These are phyloP conservation scores for Limonomyces culmigenus DNA, from an alignment of 1,284 basidiomycete species.

Conservation along the genomic window DNA sequence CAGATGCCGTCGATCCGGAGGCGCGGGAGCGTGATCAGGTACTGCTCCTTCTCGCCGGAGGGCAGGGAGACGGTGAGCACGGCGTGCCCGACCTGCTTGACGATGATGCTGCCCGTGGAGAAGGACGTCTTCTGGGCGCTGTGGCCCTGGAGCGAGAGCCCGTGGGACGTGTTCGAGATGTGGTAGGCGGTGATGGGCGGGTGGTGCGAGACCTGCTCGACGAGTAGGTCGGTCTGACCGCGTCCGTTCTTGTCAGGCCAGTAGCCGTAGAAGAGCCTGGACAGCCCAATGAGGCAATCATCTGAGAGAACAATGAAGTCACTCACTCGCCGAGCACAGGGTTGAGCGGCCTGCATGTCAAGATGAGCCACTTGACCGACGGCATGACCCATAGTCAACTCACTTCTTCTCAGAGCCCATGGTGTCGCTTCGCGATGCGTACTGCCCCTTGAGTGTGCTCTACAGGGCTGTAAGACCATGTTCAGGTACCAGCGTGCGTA, in stretches of 20 bases:
- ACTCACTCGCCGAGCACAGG: constrained; percentile 87
- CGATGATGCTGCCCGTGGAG: constrained; percentile 59
- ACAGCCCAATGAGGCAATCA: constrained; percentile 2
- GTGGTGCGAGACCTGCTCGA: constrained; percentile 97
- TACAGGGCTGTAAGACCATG: constrained; percentile 11
- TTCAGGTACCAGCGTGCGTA: neutral
- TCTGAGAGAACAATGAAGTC: neutral
- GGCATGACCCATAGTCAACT: constrained; percentile 9
- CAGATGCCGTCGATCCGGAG: constrained; percentile 33
- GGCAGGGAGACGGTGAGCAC: constrained; percentile 56
- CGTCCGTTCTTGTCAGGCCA: constrained; percentile 77
- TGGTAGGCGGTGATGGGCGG: constrained; percentile 79
- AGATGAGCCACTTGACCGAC: constrained; percentile 3
- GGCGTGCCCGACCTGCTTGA: constrained; percentile 94
- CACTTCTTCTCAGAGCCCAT: constrained; percentile 96
- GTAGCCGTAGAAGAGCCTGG: constrained; percentile 75
- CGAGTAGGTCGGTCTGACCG: constrained; percentile 72
- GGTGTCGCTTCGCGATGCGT: constrained; percentile 83
- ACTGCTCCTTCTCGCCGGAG: constrained; percentile 47
- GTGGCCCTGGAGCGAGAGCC: constrained; percentile 74
- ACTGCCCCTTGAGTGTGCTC: constrained; percentile 89
- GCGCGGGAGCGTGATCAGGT: constrained; percentile 83
- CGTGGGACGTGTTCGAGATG: constrained; percentile 74
- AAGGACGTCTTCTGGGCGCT: constrained; percentile 96
- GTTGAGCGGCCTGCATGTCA: constrained; percentile 61